Conservation (phyloP, 805 yeast genomes). For the Cyberlindnera subsufficiens region DNA sequence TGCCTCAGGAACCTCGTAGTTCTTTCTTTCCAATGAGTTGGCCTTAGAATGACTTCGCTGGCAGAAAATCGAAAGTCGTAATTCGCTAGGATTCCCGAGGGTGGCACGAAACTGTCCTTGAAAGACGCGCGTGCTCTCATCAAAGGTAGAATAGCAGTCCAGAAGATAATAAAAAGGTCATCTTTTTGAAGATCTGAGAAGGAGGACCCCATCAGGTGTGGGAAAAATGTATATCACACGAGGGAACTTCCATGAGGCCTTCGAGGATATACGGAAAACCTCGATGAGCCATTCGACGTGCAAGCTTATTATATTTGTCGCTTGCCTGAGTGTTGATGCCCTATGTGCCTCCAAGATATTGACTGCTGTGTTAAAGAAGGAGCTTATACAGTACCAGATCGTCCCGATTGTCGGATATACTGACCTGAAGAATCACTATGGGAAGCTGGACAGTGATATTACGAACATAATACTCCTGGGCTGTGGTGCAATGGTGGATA, state of each 20-base stretch:
- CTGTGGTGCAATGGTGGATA: slow-evolving; percentile 89
- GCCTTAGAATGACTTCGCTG: too few species aligned
- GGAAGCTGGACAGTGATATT: slow-evolving; percentile 65
- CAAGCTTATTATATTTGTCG: slow-evolving; percentile 69
- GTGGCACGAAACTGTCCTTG: too few species aligned
- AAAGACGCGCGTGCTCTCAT: too few species aligned
- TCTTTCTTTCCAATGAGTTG: too few species aligned
- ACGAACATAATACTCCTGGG: slow-evolving; percentile 77
- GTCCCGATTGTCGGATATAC: slow-evolving; percentile 91
- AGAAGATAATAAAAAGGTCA: not conserved
- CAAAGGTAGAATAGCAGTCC: too few species aligned
- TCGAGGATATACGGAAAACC: slow-evolving; percentile 60
- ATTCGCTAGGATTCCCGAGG: too few species aligned
- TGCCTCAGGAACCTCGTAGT: too few species aligned
- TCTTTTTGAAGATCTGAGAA: not conserved
- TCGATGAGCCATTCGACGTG: slow-evolving; percentile 91
- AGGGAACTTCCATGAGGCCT: slow-evolving; percentile 58
- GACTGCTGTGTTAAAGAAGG: slow-evolving; percentile 64
- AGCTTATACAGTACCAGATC: slow-evolving; percentile 79
- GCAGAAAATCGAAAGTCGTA: too few species aligned
- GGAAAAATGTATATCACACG: slow-evolving; percentile 68
- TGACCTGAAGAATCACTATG: slow-evolving; percentile 62
- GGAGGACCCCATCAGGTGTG: not conserved
- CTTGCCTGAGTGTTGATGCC: slow-evolving; percentile 89
- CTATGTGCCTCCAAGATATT: slow-evolving; percentile 82